phyloP scores from a whole-genome alignment of 2,329 filamentous ascomycete species.

The Penicillium sp. region DNA sequence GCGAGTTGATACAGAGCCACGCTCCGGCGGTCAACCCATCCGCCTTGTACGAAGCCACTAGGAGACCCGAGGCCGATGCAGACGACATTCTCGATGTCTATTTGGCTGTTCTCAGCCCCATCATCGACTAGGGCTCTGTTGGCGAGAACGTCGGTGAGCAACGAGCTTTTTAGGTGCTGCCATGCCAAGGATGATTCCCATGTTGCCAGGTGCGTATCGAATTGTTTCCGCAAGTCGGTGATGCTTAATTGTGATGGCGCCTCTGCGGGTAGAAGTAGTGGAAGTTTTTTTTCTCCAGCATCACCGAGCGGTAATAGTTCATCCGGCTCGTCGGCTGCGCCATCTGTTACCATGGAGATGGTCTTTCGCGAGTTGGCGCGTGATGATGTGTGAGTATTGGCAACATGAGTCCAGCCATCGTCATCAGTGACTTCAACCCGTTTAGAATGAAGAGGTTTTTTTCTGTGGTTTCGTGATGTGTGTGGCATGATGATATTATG shows the following conservation, averaged over 20 bases:
- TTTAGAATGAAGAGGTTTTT: slow-evolving; percentile 22
- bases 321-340: slow-evolving; percentile 3
- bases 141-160: not conserved
- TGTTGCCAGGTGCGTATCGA: slow-evolving; percentile 20
- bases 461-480: slow-evolving; percentile 27
- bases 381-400: slow-evolving; percentile 21
- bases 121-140: not conserved
- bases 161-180: slow-evolving; percentile 27
- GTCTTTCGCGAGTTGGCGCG: not conserved
- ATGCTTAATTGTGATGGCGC: slow-evolving; percentile 31
- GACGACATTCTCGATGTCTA: slow-evolving; percentile 28
- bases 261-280: slow-evolving; percentile 34
- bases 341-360: slow-evolving; percentile 9
- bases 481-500: slow-evolving; percentile 29
- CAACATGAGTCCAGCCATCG: slow-evolving; percentile 44
- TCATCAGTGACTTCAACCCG: slow-evolving; percentile 35
- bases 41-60: slow-evolving; percentile 39
- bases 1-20: slow-evolving; percentile 41
- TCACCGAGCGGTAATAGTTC: not conserved
- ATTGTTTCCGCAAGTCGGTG: slow-evolving; percentile 28
- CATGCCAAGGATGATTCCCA: slow-evolving; percentile 13
- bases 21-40: slow-evolving; percentile 38
- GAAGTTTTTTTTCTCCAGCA: not conserved
- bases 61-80: slow-evolving; percentile 40
- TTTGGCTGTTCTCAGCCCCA: not conserved